These are phyloP conservation scores for Saussurea involucrata DNA, from an alignment of 129 eudicot genomes.

Conservation along the genomic window DNA sequence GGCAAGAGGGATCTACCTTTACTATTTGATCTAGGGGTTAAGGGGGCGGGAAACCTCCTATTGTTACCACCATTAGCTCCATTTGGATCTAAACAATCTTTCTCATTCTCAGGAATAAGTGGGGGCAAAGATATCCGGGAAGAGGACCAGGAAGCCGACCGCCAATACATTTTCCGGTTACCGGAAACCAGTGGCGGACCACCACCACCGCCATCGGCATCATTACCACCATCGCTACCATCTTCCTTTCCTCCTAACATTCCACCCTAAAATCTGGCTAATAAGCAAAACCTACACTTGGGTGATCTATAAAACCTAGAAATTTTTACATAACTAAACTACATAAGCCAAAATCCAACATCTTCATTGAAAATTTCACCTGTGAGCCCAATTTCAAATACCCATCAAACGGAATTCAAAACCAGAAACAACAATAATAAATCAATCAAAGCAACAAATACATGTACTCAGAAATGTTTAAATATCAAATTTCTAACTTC, in stretches of 20 bases:
- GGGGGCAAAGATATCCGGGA: conserved; percentile 54
- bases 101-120: conserved; percentile 37
- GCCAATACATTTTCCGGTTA: conserved; percentile 55
- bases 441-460: neutral
- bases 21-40: conserved; percentile 62
- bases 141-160: conserved; percentile 86
- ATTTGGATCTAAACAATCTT: conserved; percentile 40
- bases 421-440: neutral
- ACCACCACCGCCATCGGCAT: conserved; percentile 21
- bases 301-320: conserved; percentile 6
- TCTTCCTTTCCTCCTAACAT: conserved; percentile 85
- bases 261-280: neutral
- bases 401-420: neutral
- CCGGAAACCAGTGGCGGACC: conserved; percentile 17
- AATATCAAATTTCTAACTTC: neutral
- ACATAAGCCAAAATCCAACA: neutral
- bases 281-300: neutral
- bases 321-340: neutral
- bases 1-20: conserved; percentile 59
- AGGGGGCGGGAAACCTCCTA: conserved; percentile 39
- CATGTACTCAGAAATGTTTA: neutral
- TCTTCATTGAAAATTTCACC: conserved; percentile 1
- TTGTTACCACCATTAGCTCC: conserved; percentile 33
- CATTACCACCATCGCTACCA: conserved; percentile 30
- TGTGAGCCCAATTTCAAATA: neutral